Evolutionary conservation across 139 green algal genomes (phyloP).

Genomic region (Chlorella vulgaris): DNA sequence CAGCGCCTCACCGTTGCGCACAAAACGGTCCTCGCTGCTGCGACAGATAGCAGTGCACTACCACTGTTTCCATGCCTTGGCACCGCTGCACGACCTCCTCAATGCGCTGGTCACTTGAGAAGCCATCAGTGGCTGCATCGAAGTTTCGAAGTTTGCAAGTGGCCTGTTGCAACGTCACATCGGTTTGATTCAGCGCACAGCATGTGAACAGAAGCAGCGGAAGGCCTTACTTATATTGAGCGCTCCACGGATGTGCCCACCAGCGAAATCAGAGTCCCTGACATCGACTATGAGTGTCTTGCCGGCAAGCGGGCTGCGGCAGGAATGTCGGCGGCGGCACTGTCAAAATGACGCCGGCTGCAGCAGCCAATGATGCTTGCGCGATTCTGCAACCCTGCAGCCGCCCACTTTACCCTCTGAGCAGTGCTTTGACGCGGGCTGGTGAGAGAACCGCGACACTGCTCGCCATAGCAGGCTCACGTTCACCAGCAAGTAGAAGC

Average conservation of each 20-base stretch:
- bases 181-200: background rate
- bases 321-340: too few species aligned
- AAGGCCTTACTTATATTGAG: background rate
- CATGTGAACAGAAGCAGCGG: background rate
- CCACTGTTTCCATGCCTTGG: constrained; percentile 9
- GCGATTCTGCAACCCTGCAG: too few species aligned
- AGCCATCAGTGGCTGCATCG: background rate
- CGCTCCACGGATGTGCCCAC: constrained; percentile 24
- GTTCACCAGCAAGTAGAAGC: too few species aligned
- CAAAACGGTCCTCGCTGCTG: constrained; percentile 42
- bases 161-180: background rate
- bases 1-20: constrained; percentile 1
- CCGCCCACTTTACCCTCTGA: too few species aligned
- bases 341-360: too few species aligned
- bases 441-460: too few species aligned
- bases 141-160: background rate
- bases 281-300: constrained; percentile 20
- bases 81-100: background rate
- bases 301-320: too few species aligned
- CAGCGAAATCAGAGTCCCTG: constrained; percentile 13
- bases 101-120: background rate
- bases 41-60: constrained; percentile 47
- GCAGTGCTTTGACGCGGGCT: too few species aligned
- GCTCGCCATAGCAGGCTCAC: too few species aligned
- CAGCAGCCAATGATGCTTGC: too few species aligned